A percentile compares a stretch with the other conserved stretches of the same genome.
phyloP scores from a whole-genome alignment of 163 green algal species.

The Scenedesmus sp. region DNA sequence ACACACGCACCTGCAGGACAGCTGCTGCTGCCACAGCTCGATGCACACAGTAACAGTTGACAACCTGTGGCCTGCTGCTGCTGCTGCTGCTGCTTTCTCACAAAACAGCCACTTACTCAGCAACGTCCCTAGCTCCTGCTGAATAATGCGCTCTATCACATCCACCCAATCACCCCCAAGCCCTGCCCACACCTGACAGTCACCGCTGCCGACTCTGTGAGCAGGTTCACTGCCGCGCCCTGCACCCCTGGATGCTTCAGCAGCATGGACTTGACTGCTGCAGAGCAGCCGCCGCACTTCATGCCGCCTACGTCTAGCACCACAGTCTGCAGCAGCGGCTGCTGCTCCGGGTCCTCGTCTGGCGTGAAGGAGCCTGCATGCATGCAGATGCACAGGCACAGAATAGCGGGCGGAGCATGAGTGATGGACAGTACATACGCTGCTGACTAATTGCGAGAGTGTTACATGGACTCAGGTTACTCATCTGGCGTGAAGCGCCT shows the following conservation, averaged over 20 bases:
- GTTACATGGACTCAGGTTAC: no score
- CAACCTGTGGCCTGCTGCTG: conserved; percentile 27
- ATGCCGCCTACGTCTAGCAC: conserved; percentile 85
- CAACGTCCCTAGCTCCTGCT: neutral
- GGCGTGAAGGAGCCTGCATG: neutral
- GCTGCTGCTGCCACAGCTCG: conserved; percentile 17
- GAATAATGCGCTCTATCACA: neutral
- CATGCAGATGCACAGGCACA: no score
- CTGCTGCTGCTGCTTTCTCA: neutral
- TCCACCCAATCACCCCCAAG: neutral
- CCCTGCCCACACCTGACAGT: conserved; percentile 48
- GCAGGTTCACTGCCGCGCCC: conserved; percentile 64
- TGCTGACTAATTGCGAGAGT: no score
- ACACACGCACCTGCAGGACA: neutral
- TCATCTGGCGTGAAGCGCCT: no score
- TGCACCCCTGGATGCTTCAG: conserved; percentile 57
- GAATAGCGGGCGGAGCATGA: neutral
- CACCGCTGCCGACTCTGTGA: conserved; percentile 73
- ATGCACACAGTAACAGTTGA: no score
- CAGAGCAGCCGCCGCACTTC: conserved; percentile 86
- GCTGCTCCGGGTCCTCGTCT: neutral
- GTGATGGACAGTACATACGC: neutral
- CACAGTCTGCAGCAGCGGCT: conserved; percentile 41
- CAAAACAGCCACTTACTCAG: neutral
- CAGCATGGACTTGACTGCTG: conserved; percentile 79